These are phyloP conservation scores for Diaporthe batatas DNA, from an alignment of 2,329 filamentous ascomycete genomes.

Conservation along the genomic window DNA sequence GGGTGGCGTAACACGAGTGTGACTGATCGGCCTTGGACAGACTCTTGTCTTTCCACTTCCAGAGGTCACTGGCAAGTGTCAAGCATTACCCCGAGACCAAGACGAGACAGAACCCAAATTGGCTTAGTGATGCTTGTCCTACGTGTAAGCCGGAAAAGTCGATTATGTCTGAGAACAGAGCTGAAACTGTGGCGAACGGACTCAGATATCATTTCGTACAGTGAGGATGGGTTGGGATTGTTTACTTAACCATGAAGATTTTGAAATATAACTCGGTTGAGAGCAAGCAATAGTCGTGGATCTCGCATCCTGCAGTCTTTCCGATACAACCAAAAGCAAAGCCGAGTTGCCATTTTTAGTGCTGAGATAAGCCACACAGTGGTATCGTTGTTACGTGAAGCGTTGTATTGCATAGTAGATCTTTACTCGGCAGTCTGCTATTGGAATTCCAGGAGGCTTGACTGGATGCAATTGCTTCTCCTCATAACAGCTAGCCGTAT, in stretches of 20 bases:
- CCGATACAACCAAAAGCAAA: neutral
- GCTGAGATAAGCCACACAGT: constrained; percentile 12
- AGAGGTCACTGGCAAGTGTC: neutral
- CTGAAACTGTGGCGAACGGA: neutral
- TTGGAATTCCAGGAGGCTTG: neutral
- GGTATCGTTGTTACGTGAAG: constrained; percentile 12
- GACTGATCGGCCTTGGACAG: too few relatives aligned
- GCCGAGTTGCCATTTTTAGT: neutral
- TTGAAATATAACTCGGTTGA: accelerated
- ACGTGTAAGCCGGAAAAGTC: neutral
- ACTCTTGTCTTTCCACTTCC: neutral
- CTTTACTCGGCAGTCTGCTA: neutral
- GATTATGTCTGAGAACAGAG: accelerated
- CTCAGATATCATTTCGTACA: neutral
- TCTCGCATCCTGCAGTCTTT: neutral
- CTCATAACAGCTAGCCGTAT: too few relatives aligned
- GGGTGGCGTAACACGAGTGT: too few relatives aligned
- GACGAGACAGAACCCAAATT: neutral
- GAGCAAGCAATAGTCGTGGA: neutral
- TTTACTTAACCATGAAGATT: neutral
- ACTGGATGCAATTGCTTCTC: neutral
- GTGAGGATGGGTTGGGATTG: neutral
- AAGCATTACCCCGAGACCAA: neutral
- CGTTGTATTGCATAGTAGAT: neutral
- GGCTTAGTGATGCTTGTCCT: neutral